Evolutionary conservation across 2,329 filamentous ascomycete genomes (phyloP).

Genomic region (Neonectria coccinea): DNA sequence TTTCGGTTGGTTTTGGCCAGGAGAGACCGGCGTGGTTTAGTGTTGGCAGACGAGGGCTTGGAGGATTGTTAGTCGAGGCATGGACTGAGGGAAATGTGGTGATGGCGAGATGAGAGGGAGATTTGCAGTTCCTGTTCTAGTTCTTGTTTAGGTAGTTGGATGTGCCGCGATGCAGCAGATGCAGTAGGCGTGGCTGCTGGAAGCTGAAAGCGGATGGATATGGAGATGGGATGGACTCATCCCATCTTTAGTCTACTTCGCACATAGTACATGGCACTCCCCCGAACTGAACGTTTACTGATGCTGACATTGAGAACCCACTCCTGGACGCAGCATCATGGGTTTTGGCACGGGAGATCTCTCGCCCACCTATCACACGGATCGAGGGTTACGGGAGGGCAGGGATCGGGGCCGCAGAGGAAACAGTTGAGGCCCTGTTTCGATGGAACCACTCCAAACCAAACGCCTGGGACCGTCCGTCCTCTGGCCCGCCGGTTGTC

Average conservation of each 20-base stretch:
- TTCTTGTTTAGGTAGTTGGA: constrained; percentile 5
- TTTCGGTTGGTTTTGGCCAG: background rate
- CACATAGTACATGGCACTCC: background rate
- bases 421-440: constrained; percentile 39
- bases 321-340: constrained; percentile 2
- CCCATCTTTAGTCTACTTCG: background rate
- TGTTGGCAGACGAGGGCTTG: background rate
- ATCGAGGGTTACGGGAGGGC: constrained; percentile 18
- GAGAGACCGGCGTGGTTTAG: background rate
- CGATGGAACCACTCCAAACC: constrained; percentile 48
- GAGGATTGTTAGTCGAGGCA: background rate
- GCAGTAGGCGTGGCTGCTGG: background rate
- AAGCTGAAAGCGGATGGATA: constrained; percentile 5
- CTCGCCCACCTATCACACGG: constrained; percentile 45
- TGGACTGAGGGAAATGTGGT: background rate
- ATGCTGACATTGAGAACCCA: constrained; percentile 7
- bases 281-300: background rate
- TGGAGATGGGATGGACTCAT: constrained; percentile 3
- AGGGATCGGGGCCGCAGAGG: constrained; percentile 20
- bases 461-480: constrained; percentile 42
- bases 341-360: constrained; percentile 44
- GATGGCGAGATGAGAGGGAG: background rate
- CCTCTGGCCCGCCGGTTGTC: background rate
- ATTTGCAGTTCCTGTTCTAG: background rate
- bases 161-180: background rate